Evolutionary conservation across 441 rosid species (phyloP).

Genomic region (Gossypium schwendimanii): DNA sequence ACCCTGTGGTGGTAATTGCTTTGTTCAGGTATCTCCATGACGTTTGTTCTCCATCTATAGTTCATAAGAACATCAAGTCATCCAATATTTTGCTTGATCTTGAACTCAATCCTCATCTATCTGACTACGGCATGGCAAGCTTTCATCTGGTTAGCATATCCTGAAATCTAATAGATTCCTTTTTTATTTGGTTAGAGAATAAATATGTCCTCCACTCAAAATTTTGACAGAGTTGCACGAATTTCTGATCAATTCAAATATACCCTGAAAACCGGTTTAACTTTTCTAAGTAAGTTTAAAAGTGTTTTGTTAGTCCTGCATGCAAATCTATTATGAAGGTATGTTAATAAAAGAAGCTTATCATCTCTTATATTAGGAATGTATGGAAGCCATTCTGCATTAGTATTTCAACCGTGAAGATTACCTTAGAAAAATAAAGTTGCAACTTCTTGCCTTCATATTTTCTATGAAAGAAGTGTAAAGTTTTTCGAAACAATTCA

Average conservation of each 20-base stretch:
- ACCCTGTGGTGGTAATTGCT: background rate
- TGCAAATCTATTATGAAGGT: background rate
- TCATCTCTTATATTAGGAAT: background rate
- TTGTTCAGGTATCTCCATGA: slow-evolving; percentile 83
- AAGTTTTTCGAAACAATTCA: background rate
- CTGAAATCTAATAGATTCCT: background rate
- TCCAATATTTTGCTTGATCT: slow-evolving; percentile 80
- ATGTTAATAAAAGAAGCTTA: background rate
- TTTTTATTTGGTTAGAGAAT: background rate
- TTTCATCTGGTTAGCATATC: slow-evolving; percentile 50
- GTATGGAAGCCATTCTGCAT: background rate
- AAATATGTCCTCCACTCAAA: background rate
- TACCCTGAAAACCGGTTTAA: background rate
- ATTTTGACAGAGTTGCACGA: background rate
- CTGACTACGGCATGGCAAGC: slow-evolving; percentile 73
- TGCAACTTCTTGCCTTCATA: background rate
- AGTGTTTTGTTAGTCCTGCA: background rate
- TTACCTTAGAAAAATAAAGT: no score
- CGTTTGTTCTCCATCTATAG: slow-evolving; percentile 68
- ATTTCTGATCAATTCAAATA: background rate
- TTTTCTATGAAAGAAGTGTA: background rate
- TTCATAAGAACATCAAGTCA: slow-evolving; percentile 94
- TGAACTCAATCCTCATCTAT: slow-evolving; percentile 76
- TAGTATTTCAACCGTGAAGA: background rate
- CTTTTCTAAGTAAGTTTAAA: background rate